Evolutionary conservation across 202 grass and related monocot species (phyloP).

Genomic region (Schoenoplectus tabernaemontani): DNA sequence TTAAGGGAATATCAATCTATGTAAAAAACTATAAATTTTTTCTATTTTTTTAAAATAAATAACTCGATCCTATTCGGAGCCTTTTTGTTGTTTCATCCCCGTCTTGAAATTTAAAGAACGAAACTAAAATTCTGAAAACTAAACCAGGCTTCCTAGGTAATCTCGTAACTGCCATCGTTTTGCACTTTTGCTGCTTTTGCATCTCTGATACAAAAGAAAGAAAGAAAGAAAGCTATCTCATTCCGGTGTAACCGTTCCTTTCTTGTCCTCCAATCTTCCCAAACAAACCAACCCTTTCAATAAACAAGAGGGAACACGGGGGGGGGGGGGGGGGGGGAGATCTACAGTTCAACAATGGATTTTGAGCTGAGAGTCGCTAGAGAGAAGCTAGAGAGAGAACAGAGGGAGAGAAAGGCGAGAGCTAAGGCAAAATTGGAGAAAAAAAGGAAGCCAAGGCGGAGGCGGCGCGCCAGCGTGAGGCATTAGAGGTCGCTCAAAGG

Average conservation of each 20-base stretch:
- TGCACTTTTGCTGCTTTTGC: too few species aligned
- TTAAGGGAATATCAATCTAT: too few species aligned
- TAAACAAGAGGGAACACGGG: neutral
- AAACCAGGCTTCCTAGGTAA: too few species aligned
- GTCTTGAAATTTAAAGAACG: too few species aligned
- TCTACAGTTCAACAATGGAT: constrained; percentile 40
- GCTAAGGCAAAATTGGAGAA: constrained; percentile 71
- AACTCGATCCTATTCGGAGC: too few species aligned
- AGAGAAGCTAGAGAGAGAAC: constrained; percentile 91
- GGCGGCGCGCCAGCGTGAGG: constrained; percentile 65
- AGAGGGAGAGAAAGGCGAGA: constrained; percentile 64
- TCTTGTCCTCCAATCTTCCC: neutral
- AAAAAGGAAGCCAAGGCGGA: constrained; percentile 63
- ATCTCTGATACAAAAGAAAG: neutral
- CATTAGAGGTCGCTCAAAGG: constrained; percentile 65
- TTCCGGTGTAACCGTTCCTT: neutral
- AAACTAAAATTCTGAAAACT: too few species aligned
- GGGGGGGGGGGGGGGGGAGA: neutral
- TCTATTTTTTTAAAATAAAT: too few species aligned
- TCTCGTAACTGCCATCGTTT: neutral
- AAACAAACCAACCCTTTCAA: neutral
- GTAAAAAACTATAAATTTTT: too few species aligned
- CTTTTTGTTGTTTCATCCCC: too few species aligned
- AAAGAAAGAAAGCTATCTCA: neutral
- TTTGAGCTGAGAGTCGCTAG: constrained; percentile 71